phyloP scores from a whole-genome alignment of 345 rosid genomes.

The Bruguiera gymnorhiza region DNA sequence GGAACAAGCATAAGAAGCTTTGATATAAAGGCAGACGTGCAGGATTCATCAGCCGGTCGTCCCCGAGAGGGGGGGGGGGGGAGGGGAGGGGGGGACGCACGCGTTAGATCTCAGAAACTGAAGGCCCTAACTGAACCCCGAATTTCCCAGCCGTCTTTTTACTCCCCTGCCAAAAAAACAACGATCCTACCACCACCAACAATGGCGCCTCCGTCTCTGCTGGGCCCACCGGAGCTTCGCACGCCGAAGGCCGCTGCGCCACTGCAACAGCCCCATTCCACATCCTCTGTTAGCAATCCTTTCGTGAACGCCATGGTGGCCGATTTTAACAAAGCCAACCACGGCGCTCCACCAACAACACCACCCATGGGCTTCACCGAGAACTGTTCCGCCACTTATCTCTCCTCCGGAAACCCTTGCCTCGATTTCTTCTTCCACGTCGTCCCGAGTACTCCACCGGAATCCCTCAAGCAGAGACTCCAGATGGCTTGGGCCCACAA shows the following conservation, averaged over 20 bases:
- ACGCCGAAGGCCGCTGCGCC: background rate
- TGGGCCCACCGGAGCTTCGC: constrained; percentile 44
- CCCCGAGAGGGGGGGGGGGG: too few relatives aligned
- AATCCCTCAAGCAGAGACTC: constrained; percentile 27
- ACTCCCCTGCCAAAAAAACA: too few relatives aligned
- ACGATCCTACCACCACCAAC: background rate
- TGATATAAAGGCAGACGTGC: too few relatives aligned
- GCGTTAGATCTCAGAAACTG: too few relatives aligned
- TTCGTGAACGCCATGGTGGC: constrained; percentile 41
- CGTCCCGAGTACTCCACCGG: constrained; percentile 44
- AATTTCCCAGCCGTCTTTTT: too few relatives aligned
- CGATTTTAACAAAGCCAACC: constrained; percentile 28
- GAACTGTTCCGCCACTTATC: constrained; percentile 38
- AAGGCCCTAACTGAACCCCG: too few relatives aligned
- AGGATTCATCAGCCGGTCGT: too few relatives aligned
- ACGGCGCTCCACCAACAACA: background rate
- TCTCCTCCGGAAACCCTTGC: constrained; percentile 47
- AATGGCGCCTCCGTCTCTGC: constrained; percentile 30
- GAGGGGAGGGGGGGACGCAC: too few relatives aligned
- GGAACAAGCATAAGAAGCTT: too few relatives aligned
- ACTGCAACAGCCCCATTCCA: background rate
- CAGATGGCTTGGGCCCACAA: constrained; percentile 42
- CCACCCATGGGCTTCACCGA: constrained; percentile 42
- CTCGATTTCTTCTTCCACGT: constrained; percentile 63
- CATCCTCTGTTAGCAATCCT: constrained; percentile 15